phyloP scores from a whole-genome alignment of 257 asterid genomes.

The Nicotiana tabacum region DNA sequence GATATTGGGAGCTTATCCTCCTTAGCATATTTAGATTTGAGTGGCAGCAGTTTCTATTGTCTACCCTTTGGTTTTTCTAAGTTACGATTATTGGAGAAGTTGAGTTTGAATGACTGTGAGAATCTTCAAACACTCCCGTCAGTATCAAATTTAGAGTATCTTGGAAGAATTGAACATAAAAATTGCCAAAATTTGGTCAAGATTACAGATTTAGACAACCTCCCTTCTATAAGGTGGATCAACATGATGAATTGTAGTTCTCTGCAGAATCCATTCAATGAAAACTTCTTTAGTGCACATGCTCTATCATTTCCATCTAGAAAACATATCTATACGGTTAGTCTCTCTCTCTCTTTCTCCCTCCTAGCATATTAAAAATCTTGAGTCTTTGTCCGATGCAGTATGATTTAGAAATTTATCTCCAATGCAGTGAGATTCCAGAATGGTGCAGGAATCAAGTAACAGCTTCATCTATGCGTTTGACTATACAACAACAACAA shows the following conservation, averaged over 20 bases:
- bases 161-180: fast-evolving
- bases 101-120: not conserved
- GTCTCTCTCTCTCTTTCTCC: not conserved
- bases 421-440: too few species aligned
- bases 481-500: too few species aligned
- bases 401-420: not conserved
- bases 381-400: not conserved
- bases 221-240: not conserved
- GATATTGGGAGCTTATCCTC: not conserved
- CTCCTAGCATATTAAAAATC: not conserved
- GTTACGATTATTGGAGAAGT: not conserved
- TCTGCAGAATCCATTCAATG: not conserved
- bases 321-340: not conserved
- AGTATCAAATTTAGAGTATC: not conserved
- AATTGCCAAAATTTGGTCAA: not conserved
- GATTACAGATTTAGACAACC: not conserved
- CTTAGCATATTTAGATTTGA: not conserved
- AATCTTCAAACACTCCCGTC: not conserved
- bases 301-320: not conserved
- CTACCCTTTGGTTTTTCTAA: not conserved
- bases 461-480: too few species aligned
- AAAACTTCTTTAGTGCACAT: not conserved
- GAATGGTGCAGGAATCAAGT: too few species aligned
- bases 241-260: not conserved
- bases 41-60: not conserved